phyloP scores from a whole-genome alignment of 768 basidiomycete species.

The Leccinum ochraceum region DNA sequence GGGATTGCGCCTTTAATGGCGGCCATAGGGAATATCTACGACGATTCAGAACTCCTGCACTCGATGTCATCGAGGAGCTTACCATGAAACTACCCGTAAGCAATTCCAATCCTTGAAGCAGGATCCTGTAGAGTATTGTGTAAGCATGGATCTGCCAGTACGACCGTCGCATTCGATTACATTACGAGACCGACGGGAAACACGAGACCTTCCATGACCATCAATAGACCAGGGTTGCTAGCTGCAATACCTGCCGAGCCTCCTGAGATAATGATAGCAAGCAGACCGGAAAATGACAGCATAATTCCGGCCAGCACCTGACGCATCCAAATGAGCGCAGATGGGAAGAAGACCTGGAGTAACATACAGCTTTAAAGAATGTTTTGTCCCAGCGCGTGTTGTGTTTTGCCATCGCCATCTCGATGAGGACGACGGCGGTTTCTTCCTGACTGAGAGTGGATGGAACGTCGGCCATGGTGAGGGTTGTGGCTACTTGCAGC shows the following conservation, averaged over 20 bases:
- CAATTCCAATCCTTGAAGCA: conserved; percentile 68
- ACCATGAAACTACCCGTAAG: conserved; percentile 81
- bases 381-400: conserved; percentile 57
- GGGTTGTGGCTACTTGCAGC: neutral
- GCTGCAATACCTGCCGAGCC: conserved; percentile 52
- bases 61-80: conserved; percentile 1
- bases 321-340: neutral
- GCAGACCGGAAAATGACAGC: conserved; percentile 41
- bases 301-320: conserved; percentile 71
- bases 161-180: too few relatives aligned
- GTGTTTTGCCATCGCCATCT: conserved; percentile 62
- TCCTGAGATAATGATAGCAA: conserved; percentile 30
- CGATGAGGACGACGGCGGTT: conserved; percentile 58
- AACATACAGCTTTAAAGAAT: conserved; percentile 71
- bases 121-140: conserved; percentile 49
- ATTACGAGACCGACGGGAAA: conserved; percentile 76
- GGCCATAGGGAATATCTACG: conserved; percentile 73
- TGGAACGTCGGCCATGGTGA: conserved; percentile 27
- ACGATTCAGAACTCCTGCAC: neutral
- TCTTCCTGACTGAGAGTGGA: conserved; percentile 58
- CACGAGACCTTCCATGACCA: conserved; percentile 63
- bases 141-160: too few relatives aligned
- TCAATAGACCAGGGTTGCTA: conserved; percentile 67
- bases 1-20: conserved; percentile 59
- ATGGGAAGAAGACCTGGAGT: neutral